Evolutionary conservation across 805 yeast genomes (phyloP), one percentile per base, ranked within the genome.

Genomic region (Saccharomycopsis lassenensis): DNA sequence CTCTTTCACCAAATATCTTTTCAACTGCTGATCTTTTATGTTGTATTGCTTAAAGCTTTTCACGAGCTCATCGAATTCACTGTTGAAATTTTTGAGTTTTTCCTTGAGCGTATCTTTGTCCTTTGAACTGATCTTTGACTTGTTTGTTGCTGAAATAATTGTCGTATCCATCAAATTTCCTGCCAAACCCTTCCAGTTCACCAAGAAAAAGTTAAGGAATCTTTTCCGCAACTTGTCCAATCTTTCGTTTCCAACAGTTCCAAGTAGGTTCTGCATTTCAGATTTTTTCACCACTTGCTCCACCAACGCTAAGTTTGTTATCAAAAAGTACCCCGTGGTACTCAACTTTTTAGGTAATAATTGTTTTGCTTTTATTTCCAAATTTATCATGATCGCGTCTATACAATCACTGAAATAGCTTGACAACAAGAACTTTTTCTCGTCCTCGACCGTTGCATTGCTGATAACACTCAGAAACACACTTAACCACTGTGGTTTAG

Each of bases 41-140:
- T 69, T 71, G 52, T 74, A 78, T 33, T 66, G 65, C 48, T 74
- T 77, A 51, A 81, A 82, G 39, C 69, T 74, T 21, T 66, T 67
- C 17, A 79, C 69, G 23, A 87, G 71, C 23, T 73, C 82, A 36
- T 91, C 97, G 52, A 91, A 82, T 29, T 77, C 78, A 20, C 71
- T 72, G 53, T 87, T 89, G 60, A 89, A 91, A 41, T 69, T 77
- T 45, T 71, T 72, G 59, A 84, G 85, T 51, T 83, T 74, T 43
- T 91, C 95, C 50, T 89, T 91, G 38, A 85, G 72, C 33, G 65
- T 71, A 36, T 85, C 95, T 44, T 74, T 72, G 46, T 85, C 94
- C 46, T 82, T 80, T n/a, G 74, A 73, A 30, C 73, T 61, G 45
- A 61, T 52, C 45, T 61, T 68, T 31, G 31, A 18, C 39, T 46